These are phyloP conservation scores for Vinca minor DNA, from an alignment of 257 asterid species.

Conservation along the genomic window DNA sequence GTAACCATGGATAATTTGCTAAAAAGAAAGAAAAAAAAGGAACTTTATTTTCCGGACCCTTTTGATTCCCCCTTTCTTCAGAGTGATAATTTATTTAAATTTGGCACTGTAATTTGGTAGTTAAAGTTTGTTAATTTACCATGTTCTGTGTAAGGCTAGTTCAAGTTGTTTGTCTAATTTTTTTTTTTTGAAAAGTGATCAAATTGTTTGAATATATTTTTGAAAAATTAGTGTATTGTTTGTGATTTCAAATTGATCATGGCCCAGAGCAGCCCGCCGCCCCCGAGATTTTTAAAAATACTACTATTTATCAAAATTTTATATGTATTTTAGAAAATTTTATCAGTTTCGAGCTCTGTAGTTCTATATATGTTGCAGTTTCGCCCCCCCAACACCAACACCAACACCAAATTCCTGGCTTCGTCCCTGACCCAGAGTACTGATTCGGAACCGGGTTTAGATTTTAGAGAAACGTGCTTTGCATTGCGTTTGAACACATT, in stretches of 20 bases:
- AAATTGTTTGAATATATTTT: no score
- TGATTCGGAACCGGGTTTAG: neutral
- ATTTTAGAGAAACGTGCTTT: neutral
- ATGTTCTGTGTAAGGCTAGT: neutral
- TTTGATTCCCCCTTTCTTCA: neutral
- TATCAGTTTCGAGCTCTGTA: no score
- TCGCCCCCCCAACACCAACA: no score
- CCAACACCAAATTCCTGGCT: no score
- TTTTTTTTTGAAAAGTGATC: no score
- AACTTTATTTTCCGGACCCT: neutral
- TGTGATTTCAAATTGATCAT: neutral
- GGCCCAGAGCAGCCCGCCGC: neutral
- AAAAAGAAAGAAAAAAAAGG: no score
- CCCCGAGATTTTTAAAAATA: no score
- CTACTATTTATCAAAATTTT: no score
- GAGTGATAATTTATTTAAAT: neutral
- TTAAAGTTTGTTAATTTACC: neutral
- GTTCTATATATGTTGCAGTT: no score
- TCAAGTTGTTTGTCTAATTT: neutral
- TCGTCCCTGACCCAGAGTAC: neutral
- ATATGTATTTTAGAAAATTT: no score
- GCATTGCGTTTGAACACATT: neutral
- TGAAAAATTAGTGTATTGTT: neutral
- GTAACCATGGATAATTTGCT: neutral
- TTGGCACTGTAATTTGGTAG: neutral